Evolutionary conservation across 768 basidiomycete species (phyloP), one percentile per base, ranked within the genome.

Genomic region (Suillus weaverae): DNA sequence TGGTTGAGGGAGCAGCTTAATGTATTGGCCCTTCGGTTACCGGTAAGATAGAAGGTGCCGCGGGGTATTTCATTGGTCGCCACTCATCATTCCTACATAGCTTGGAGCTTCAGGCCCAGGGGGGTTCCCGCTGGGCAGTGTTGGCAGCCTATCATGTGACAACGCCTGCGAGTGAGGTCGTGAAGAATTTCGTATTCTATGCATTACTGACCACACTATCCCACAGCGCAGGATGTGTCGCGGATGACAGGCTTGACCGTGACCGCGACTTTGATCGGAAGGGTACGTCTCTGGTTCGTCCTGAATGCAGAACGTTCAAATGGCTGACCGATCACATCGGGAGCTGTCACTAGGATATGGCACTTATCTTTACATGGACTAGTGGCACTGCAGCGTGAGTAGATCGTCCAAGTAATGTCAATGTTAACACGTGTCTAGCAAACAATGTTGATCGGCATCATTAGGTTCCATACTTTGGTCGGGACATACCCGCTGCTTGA

Each of bases 181-280:
- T n/a, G 32, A 35, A 55, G 20, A 33, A 20, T 35, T 35, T 54
- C 11, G 11, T n/a, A 13, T 36, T 22, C n/a, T 55, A n/a, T n/a
- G 20, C 33, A 55, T 33, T n/a, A 5, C 54, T 7, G 18, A 66
- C 62, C 22, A 67, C 66, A 11, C 60, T 66, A 6, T 32, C 84
- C 32, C 79, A 80, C 41, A 74, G 81, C 62, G 83, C 83, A 84
- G 1, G 84, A 84, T 67, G 84, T 84, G 84, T 84, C 2, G 72
- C 85, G 41, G 85, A 86, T 64, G 84, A 85, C 65, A 85, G 85
- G 18, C 80, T 83, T 60, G 84, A 86, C 70, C 77, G 81, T 16
- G 68, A 85, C 70, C 77, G 81, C 16, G 68, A 83, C 35, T 74
- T 85, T 71, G 85, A 86, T 69, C 82, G 80, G 20, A 81, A 80